Evolutionary conservation across 1,139 yeast genomes (phyloP).

Genomic region (Kodamaea sp.): DNA sequence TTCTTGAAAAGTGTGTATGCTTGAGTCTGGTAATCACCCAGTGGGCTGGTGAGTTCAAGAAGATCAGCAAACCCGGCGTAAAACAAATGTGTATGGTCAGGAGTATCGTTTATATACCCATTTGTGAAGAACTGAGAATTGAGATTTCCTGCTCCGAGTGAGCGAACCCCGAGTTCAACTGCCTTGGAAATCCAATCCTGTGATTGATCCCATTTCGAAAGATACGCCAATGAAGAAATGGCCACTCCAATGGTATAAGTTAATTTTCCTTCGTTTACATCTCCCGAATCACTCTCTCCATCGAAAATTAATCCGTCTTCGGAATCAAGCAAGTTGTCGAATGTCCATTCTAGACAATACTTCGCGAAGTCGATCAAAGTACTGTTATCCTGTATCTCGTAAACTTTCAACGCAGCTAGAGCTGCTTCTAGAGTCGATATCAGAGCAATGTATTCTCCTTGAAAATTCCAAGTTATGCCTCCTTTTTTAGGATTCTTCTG

Average conservation of each 20-base stretch:
- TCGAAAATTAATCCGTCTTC: slow-evolving; percentile 32
- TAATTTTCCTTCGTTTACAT: slow-evolving; percentile 33
- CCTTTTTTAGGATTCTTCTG: slow-evolving; percentile 25
- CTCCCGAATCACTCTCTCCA: slow-evolving; percentile 24
- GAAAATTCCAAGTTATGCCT: slow-evolving; percentile 33
- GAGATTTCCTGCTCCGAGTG: slow-evolving; percentile 13
- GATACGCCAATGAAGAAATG: slow-evolving; percentile 32
- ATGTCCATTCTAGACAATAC: slow-evolving; percentile 26
- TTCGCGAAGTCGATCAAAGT: slow-evolving; percentile 24
- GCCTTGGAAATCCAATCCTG: slow-evolving; percentile 16
- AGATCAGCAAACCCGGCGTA: slow-evolving; percentile 18
- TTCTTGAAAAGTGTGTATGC: slow-evolving; percentile 23
- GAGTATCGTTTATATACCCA: slow-evolving; percentile 15
- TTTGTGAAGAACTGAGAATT: slow-evolving; percentile 13
- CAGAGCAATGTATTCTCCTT: slow-evolving; percentile 32
- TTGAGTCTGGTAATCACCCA: slow-evolving; percentile 14
- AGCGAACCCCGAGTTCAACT: slow-evolving; percentile 14
- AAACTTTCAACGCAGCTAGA: slow-evolving; percentile 32
- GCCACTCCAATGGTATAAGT: slow-evolving; percentile 40
- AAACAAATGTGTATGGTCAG: slow-evolving; percentile 14
- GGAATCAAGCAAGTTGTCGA: slow-evolving; percentile 30
- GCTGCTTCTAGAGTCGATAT: slow-evolving; percentile 39
- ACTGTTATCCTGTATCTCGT: slow-evolving; percentile 18
- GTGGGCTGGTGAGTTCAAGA: slow-evolving; percentile 18
- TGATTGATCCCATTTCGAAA: slow-evolving; percentile 14